Base-by-base conservation (phyloP, 345 rosid genomes). In the Odontarrhena argentea region DNA sequence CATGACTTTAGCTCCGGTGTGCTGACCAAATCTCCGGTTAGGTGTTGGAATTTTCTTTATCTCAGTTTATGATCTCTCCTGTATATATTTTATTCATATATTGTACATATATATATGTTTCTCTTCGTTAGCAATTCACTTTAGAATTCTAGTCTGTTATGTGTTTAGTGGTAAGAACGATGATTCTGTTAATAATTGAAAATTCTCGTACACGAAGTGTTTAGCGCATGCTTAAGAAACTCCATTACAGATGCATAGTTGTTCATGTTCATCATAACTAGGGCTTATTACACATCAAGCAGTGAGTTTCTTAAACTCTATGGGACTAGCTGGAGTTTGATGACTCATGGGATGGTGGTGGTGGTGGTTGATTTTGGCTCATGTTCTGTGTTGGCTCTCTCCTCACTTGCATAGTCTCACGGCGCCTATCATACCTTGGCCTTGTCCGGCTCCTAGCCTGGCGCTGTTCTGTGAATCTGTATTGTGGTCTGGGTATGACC, bases 401-500 rank as follows among this genome's bases (percentile, higher is more conserved):
- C 63, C 91, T 87, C 18, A 83, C 94, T 68, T 85, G 89, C 86
- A 78, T 81, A 67, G 87, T 80, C 67, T 91, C 92, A 9, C 89
- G 85, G 13, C 91, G 91, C 55, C 85, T 78, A 65, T 87, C 95
- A 49, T 86, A 80, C 54, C 92, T 78, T 4, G 89, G 85, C 43
- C 87, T 86, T 34, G 89, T 78, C 71, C 87, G 81, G 51, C 68
- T 70, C 74, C 89, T 83, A 0, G 73, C 60, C 18, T 75, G 87
- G 61, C 83, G 89, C 62, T 86, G 81, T 59, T 84, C 84, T 10
- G 77, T 74, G 63, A 66, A 84, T 74, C 85, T 77, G 64, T 88
- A 91, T 40, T 86, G 91, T 38, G 95, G 97, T 79, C 97, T 85
- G 13, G 81, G 91, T 57, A 84, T 91, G 43, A 94, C 97, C 78